Conservation (phyloP, 371 early-diverging fungal genomes). For the Mortierella sp. region DNA sequence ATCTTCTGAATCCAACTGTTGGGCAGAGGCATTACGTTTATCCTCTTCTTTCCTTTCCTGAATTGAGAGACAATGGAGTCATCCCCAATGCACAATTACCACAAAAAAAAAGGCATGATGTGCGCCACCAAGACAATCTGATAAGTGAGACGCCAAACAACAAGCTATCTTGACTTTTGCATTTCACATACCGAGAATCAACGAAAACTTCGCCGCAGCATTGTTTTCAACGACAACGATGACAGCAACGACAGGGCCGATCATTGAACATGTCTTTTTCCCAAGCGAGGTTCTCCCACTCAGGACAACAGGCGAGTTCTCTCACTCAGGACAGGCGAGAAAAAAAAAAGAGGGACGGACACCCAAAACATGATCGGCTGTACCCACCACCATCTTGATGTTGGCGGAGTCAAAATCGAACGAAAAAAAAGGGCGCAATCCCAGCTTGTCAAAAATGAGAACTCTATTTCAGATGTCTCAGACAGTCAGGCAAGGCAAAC, state of each 20-base stretch:
- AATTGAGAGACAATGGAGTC: not conserved
- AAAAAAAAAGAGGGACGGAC: not conserved
- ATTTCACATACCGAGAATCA: too few relatives aligned
- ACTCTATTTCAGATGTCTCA: constrained; percentile 4
- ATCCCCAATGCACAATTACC: not conserved
- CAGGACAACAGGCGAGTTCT: not conserved
- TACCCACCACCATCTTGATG: not conserved
- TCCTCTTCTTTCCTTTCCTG: not conserved
- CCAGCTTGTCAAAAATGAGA: constrained; percentile 5
- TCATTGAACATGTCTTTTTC: not conserved
- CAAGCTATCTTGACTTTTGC: not conserved
- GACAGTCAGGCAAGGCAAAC: not conserved
- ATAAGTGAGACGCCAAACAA: not conserved
- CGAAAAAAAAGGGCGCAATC: constrained; percentile 1
- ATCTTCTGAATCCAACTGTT: not conserved
- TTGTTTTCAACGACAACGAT: not conserved
- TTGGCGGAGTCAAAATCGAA: not conserved
- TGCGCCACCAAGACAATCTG: not conserved
- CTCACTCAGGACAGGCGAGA: not conserved
- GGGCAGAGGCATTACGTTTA: not conserved
- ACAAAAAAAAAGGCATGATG: not conserved
- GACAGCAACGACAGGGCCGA: not conserved
- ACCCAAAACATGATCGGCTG: not conserved
- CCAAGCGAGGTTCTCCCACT: not conserved
- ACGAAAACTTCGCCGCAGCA: too few relatives aligned